Evolutionary conservation across 257 asterid species (phyloP).

Genomic region (Phtheirospermum japonicum): DNA sequence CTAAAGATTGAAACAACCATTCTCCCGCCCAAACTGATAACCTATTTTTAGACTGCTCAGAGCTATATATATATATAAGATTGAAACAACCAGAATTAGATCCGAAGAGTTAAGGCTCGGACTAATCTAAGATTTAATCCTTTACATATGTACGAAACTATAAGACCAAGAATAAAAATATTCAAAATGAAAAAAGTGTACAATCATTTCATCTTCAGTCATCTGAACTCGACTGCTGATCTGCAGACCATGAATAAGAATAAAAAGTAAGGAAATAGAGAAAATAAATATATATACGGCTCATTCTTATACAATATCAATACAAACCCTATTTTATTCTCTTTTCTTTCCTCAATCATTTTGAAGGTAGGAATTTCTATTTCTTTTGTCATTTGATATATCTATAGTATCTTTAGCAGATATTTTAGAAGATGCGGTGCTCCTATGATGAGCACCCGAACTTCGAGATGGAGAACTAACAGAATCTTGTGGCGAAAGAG

Average conservation of each 20-base stretch:
- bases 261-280: slow-evolving; percentile 12
- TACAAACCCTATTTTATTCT: slow-evolving; percentile 61
- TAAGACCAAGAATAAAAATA: no score
- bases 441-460: no score
- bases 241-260: no score
- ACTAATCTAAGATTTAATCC: not conserved
- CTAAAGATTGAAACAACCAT: no score
- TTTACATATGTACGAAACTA: no score
- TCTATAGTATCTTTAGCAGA: slow-evolving; percentile 11
- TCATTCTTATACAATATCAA: no score
- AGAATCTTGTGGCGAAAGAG: slow-evolving; percentile 72
- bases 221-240: slow-evolving; percentile 67
- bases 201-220: slow-evolving; percentile 82
- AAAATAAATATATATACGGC: slow-evolving; percentile 17
- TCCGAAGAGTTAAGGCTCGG: no score
- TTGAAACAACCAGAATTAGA: no score
- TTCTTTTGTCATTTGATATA: no score
- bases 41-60: no score
- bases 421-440: not conserved
- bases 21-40: no score
- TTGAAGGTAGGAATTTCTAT: slow-evolving; percentile 28
- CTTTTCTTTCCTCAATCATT: slow-evolving; percentile 55
- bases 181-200: slow-evolving; percentile 75
- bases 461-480: slow-evolving; percentile 16
- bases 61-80: no score